Percentiles rank a stretch among this genome's conserved stretches.
These are phyloP conservation scores for Ajuga chamaepitys DNA, from an alignment of 257 asterid species.

Conservation along the genomic window DNA sequence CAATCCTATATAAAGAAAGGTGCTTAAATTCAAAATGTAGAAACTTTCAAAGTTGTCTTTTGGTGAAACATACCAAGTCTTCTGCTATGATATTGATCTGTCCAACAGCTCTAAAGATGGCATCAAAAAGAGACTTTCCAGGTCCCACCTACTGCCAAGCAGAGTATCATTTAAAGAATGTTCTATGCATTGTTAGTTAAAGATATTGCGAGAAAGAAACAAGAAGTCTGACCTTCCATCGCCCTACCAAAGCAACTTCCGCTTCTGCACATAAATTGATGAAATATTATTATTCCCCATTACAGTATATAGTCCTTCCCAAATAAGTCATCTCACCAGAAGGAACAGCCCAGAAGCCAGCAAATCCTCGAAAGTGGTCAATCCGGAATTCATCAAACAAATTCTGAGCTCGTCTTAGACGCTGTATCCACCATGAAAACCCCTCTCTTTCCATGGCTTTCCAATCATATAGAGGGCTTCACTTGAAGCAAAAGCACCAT, in stretches of 20 bases:
- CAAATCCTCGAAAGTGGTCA: constrained; percentile 96
- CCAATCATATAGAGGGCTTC: constrained; percentile 97
- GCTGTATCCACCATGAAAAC: constrained; percentile 88
- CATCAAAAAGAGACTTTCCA: constrained; percentile 75
- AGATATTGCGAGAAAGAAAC: constrained; percentile 8
- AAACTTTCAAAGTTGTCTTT: not conserved
- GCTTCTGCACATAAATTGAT: constrained; percentile 56
- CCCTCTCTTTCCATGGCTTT: constrained; percentile 87
- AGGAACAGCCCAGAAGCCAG: constrained; percentile 99
- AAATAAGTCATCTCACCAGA: constrained; percentile 51
- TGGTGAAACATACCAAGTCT: constrained; percentile 66
- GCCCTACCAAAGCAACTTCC: constrained; percentile 69
- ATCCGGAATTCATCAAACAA: constrained; percentile 92
- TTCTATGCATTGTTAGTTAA: constrained; percentile 7
- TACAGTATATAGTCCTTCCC: constrained; percentile 12
- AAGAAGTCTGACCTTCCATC: constrained; percentile 74
- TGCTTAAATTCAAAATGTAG: too few species aligned
- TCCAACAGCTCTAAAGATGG: constrained; percentile 68
- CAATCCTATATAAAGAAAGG: too few species aligned
- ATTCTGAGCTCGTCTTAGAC: constrained; percentile 77
- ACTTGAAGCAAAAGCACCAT: constrained; percentile 16
- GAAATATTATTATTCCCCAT: constrained; percentile 3
- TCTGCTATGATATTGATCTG: constrained; percentile 89
- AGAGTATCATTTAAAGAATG: constrained; percentile 25
- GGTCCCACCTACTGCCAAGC: constrained; percentile 83